Evolutionary conservation across 2,329 filamentous ascomycete genomes (phyloP).

Genomic region (Aspergillus tamarii): DNA sequence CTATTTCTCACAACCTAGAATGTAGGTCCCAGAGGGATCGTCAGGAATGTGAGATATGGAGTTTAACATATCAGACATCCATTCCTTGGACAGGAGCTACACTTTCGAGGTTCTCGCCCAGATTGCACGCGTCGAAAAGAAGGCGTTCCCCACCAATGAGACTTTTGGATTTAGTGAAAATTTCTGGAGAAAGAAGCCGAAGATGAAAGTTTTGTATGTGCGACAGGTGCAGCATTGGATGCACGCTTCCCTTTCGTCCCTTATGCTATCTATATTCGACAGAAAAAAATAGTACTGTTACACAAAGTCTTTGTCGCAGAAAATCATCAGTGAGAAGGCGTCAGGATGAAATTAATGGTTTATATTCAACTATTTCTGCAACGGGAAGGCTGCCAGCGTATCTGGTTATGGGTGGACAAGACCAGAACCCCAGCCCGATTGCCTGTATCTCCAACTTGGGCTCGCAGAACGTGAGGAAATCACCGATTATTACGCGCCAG

Average conservation of each 20-base stretch:
- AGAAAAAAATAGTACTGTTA: slow-evolving; percentile 49
- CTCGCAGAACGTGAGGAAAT: slow-evolving; percentile 53
- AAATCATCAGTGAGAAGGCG: slow-evolving; percentile 49
- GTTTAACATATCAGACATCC: slow-evolving; percentile 39
- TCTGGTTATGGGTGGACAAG: slow-evolving; percentile 58
- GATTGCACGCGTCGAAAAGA: slow-evolving; percentile 51
- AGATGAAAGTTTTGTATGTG: slow-evolving; percentile 47
- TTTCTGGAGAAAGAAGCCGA: slow-evolving; percentile 52
- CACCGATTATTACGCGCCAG: slow-evolving; percentile 54
- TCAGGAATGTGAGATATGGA: slow-evolving; percentile 27
- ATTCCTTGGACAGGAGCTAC: slow-evolving; percentile 40
- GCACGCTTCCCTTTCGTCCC: slow-evolving; percentile 38
- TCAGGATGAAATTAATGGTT: slow-evolving; percentile 50
- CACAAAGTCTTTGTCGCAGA: slow-evolving; percentile 58
- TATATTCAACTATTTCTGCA: slow-evolving; percentile 47
- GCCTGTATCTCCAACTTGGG: slow-evolving; percentile 49
- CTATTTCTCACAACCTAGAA: slow-evolving; percentile 20
- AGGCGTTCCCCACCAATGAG: slow-evolving; percentile 55
- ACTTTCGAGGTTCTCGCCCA: slow-evolving; percentile 40
- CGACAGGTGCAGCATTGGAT: slow-evolving; percentile 24
- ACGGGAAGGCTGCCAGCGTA: slow-evolving; percentile 51
- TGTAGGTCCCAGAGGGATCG: slow-evolving; percentile 26
- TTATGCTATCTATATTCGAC: slow-evolving; percentile 53
- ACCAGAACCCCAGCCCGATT: slow-evolving; percentile 47
- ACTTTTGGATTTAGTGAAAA: slow-evolving; percentile 52